phyloP scores from a whole-genome alignment of 345 rosid species.

The Eucalyptus fibrosa region DNA sequence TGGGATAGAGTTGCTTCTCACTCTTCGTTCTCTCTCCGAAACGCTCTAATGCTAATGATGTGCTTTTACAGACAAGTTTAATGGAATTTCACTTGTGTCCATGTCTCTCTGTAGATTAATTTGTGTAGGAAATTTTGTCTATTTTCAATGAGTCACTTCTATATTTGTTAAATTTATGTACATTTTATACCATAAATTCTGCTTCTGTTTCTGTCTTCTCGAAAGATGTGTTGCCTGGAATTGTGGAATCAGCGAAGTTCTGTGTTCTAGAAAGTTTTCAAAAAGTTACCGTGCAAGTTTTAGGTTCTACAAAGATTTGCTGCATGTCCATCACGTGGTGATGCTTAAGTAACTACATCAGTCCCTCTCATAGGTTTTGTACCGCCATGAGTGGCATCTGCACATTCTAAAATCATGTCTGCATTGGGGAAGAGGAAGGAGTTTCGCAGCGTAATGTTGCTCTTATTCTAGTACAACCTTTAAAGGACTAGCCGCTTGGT shows the following conservation, averaged over 20 bases:
- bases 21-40: neutral
- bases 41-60: neutral
- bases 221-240: neutral
- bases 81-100: neutral
- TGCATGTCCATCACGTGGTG: too few relatives aligned
- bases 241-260: neutral
- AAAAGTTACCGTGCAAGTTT: too few relatives aligned
- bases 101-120: neutral
- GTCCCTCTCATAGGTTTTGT: too few relatives aligned
- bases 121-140: neutral
- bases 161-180: neutral
- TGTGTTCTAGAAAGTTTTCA: too few relatives aligned
- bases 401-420: too few relatives aligned
- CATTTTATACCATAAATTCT: neutral
- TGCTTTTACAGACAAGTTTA: neutral
- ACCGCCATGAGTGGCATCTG: too few relatives aligned
- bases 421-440: too few relatives aligned
- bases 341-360: too few relatives aligned
- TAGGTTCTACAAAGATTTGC: too few relatives aligned
- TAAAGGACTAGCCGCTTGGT: too few relatives aligned
- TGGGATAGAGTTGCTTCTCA: neutral
- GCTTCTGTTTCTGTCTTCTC: neutral
- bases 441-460: too few relatives aligned
- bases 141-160: neutral
- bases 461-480: too few relatives aligned